Percentiles rank a stretch among this genome's conserved stretches.
Evolutionary conservation across 768 basidiomycete species (phyloP).

Genomic region (Suillus spraguei): DNA sequence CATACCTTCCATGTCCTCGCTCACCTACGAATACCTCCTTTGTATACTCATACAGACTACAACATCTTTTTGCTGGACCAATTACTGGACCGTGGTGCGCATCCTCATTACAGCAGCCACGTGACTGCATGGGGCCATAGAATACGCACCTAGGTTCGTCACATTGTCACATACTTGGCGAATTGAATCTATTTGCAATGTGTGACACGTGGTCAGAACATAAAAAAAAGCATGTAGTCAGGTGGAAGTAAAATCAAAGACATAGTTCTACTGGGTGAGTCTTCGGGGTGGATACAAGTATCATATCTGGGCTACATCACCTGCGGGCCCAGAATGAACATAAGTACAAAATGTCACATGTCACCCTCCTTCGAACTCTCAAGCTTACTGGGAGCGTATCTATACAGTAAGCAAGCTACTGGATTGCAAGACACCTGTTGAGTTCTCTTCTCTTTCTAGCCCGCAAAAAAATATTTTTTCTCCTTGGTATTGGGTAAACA

Average conservation of each 20-base stretch:
- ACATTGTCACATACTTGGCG: too few relatives aligned
- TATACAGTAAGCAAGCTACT: neutral
- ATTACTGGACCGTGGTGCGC: neutral
- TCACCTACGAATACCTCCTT: slow-evolving; percentile 19
- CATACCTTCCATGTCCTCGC: slow-evolving; percentile 8
- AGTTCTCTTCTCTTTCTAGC: neutral
- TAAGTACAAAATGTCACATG: too few relatives aligned
- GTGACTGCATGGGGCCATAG: neutral
- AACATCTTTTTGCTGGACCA: neutral
- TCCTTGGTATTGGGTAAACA: neutral
- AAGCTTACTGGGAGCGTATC: too few relatives aligned
- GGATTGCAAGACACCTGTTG: neutral
- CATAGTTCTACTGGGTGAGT: too few relatives aligned
- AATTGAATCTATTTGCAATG: too few relatives aligned
- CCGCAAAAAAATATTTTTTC: neutral
- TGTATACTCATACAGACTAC: slow-evolving; percentile 19
- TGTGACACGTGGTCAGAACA: too few relatives aligned
- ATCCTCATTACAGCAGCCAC: neutral
- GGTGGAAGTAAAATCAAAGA: too few relatives aligned
- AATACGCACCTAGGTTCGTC: neutral
- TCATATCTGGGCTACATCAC: too few relatives aligned
- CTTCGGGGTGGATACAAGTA: too few relatives aligned
- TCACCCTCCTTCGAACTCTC: too few relatives aligned
- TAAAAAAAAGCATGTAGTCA: too few relatives aligned
- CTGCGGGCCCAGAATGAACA: too few relatives aligned